A percentile compares a stretch with the other conserved stretches of the same genome.
Conservation (phyloP, 2,329 filamentous ascomycete genomes). For the Aspergillus phoenicis region DNA sequence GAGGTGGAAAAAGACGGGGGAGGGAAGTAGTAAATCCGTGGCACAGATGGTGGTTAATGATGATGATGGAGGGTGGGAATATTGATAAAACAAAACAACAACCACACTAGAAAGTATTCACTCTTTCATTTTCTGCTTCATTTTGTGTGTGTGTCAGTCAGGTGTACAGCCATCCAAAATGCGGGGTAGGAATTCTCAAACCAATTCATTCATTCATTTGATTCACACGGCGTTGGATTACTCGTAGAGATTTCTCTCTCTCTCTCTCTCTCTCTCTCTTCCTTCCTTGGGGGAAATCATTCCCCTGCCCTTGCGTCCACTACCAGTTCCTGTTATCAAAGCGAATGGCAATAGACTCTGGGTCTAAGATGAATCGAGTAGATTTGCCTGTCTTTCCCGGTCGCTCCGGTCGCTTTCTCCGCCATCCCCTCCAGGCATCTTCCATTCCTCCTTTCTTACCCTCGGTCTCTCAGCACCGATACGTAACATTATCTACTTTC, state of each 20-base stretch:
- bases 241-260: too few species aligned
- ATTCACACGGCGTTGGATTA: too few species aligned
- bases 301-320: too few species aligned
- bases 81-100: neutral
- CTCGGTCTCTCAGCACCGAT: too few species aligned
- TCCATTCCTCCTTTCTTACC: neutral
- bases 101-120: neutral
- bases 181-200: conserved; percentile 30
- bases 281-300: too few species aligned
- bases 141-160: neutral
- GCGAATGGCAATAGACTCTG: too few species aligned
- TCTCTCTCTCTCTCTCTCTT: too few species aligned
- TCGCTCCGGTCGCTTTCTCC: too few species aligned
- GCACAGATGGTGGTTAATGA: neutral
- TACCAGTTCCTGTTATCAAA: too few species aligned
- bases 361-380: too few species aligned
- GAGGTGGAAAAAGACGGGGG: neutral
- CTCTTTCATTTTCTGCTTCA: neutral
- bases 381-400: too few species aligned
- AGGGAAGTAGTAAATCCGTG: neutral
- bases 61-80: neutral
- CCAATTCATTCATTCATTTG: neutral
- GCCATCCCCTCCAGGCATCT: neutral
- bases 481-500: too few species aligned
- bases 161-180: conserved; percentile 16